Percentiles rank a stretch among this genome's conserved stretches.
These are phyloP conservation scores for Mucor saturninus DNA, from an alignment of 371 early-diverging fungal species.

Conservation along the genomic window DNA sequence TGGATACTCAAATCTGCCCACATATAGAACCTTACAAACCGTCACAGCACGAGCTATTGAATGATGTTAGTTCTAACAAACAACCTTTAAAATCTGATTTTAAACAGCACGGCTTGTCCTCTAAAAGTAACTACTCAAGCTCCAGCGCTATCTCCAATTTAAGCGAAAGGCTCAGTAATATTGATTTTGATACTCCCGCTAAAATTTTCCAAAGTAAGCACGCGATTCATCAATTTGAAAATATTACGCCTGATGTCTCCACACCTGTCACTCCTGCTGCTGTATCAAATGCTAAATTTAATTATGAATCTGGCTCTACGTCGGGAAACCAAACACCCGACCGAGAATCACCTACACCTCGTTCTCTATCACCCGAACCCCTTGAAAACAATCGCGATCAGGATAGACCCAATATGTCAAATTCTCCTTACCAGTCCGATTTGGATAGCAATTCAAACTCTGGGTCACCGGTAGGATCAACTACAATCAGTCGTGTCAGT, in stretches of 20 bases:
- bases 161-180: constrained; percentile 25
- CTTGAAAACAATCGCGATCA: not conserved
- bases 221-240: constrained; percentile 42
- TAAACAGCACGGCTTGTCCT: no score
- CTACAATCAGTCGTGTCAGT: constrained; percentile 3
- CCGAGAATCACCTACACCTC: constrained; percentile 16
- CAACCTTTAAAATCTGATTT: no score
- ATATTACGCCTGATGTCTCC: constrained; percentile 42
- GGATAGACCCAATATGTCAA: not conserved
- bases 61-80: no score
- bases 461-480: not conserved
- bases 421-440: no score
- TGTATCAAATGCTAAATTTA: not conserved
- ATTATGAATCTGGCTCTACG: constrained; percentile 7
- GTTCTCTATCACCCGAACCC: constrained; percentile 23
- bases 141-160: not conserved
- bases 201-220: constrained; percentile 41
- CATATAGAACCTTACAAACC: no score
- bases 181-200: constrained; percentile 43
- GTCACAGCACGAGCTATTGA: no score
- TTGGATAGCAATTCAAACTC: not conserved
- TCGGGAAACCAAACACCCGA: constrained; percentile 1
- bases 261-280: constrained; percentile 34
- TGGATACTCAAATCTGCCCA: no score
- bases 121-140: constrained; percentile 4